These are phyloP conservation scores for Physcomitrellopsis africana DNA, from an alignment of 225 moss, liverwort and hornwort genomes.

Conservation along the genomic window DNA sequence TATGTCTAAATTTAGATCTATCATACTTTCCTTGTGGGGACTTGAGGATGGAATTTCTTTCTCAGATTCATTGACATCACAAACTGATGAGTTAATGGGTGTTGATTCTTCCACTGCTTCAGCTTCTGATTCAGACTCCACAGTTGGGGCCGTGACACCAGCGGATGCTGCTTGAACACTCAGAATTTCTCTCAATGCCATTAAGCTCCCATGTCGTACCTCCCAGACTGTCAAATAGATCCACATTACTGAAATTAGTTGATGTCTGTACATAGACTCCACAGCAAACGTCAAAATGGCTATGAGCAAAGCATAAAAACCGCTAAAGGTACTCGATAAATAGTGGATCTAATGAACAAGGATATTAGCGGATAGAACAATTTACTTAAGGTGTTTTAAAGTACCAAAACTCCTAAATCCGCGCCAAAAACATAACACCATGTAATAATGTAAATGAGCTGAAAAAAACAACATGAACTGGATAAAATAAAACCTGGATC, in stretches of 20 bases:
- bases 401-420: background rate
- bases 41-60: constrained; percentile 35
- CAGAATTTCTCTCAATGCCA: constrained; percentile 90
- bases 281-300: constrained; percentile 7
- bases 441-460: constrained; percentile 13
- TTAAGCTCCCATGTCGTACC: constrained; percentile 90
- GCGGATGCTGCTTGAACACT: constrained; percentile 93
- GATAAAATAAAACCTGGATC: constrained; percentile 69
- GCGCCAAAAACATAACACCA: constrained; percentile 5
- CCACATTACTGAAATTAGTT: constrained; percentile 19
- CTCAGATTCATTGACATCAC: constrained; percentile 27
- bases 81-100: constrained; percentile 25
- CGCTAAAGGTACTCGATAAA: background rate
- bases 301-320: background rate
- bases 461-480: constrained; percentile 16
- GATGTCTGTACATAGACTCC: constrained; percentile 6
- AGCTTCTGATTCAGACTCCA: constrained; percentile 41
- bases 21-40: constrained; percentile 60
- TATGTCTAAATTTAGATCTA: constrained; percentile 78
- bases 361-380: background rate
- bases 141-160: constrained; percentile 58
- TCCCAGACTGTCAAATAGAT: constrained; percentile 74
- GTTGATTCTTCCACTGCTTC: constrained; percentile 17
- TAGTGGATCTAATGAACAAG: background rate
- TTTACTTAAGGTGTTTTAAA: background rate